phyloP scores from a whole-genome alignment of 1,284 basidiomycete species.

The Melampsora larici-populina region DNA sequence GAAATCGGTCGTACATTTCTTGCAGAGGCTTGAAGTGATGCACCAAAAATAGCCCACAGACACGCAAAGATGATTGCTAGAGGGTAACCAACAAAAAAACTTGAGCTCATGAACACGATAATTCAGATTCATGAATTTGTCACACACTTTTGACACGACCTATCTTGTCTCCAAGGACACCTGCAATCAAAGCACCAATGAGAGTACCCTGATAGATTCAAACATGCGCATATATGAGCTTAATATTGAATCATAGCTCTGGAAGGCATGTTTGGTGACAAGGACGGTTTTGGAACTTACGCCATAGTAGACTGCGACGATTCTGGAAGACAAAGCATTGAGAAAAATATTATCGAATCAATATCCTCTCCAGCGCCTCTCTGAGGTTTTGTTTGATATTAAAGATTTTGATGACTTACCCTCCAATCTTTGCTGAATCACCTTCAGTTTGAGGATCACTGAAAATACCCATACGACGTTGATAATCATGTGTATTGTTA shows the following conservation, averaged over 20 bases:
- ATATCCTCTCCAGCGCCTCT: too few relatives aligned
- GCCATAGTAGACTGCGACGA: conserved; percentile 38
- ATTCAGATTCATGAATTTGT: background rate
- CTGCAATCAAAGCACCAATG: conserved; percentile 49
- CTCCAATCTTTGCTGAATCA: conserved; percentile 48
- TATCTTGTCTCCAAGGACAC: conserved; percentile 48
- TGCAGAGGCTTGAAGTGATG: conserved; percentile 47
- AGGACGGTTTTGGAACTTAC: conserved; percentile 5
- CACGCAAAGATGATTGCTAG: conserved; percentile 47
- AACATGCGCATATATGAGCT: conserved; percentile 46
- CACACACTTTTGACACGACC: conserved; percentile 34
- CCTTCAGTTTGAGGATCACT: conserved; percentile 36
- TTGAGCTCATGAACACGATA: background rate
- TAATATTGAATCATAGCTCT: background rate
- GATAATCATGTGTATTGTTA: conserved; percentile 36
- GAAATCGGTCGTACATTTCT: conserved; percentile 41
- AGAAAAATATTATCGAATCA: too few relatives aligned
- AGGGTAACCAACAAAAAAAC: background rate
- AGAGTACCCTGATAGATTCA: conserved; percentile 49
- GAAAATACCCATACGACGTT: conserved; percentile 44
- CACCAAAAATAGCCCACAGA: conserved; percentile 49
- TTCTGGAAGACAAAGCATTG: background rate
- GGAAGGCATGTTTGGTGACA: background rate
- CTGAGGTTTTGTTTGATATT: too few relatives aligned
- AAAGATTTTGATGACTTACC: conserved; percentile 41